Conservation (phyloP, 768 basidiomycete species). For the Fomitopsis serialis region DNA sequence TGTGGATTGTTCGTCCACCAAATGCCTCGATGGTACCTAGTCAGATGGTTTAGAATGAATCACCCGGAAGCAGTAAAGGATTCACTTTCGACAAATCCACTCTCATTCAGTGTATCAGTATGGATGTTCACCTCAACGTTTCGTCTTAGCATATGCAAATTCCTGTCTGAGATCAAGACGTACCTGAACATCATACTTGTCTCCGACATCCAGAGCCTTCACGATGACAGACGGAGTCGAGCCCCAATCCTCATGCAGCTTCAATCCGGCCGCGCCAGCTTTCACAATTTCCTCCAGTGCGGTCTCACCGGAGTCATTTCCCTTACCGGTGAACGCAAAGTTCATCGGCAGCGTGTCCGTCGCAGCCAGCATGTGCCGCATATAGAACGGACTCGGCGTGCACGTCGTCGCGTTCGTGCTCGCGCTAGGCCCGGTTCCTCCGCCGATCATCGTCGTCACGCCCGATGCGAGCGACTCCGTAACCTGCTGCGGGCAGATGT, state of each 20-base stretch:
- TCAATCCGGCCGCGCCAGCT: conserved; percentile 85
- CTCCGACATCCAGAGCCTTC: conserved; percentile 73
- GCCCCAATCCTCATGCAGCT: conserved; percentile 98
- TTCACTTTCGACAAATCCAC: conserved; percentile 92
- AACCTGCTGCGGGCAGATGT: conserved; percentile 92
- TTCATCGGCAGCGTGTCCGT: conserved; percentile 90
- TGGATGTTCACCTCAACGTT: conserved; percentile 77
- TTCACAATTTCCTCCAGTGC: conserved; percentile 77
- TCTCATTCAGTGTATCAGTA: conserved; percentile 96
- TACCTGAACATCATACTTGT: conserved; percentile 93
- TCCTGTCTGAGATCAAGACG: conserved; percentile 8
- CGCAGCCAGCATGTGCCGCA: conserved; percentile 86
- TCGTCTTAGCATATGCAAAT: neutral
- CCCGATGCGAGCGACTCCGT: conserved; percentile 78
- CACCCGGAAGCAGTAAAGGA: conserved; percentile 2
- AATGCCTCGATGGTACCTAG: conserved; percentile 87
- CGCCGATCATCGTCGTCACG: conserved; percentile 92
- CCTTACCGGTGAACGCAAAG: conserved; percentile 94
- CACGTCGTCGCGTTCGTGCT: conserved; percentile 94
- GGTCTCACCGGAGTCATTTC: conserved; percentile 77
- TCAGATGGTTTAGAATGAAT: neutral
- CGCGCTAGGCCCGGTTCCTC: conserved; percentile 90
- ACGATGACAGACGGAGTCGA: conserved; percentile 78
- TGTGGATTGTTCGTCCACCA: conserved; percentile 88
- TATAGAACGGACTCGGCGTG: conserved; percentile 85